Evolutionary conservation across 352 stramenopile genomes (phyloP), one percentile per base, ranked within the genome.

Genomic region (Globisporangium echinulatum): DNA sequence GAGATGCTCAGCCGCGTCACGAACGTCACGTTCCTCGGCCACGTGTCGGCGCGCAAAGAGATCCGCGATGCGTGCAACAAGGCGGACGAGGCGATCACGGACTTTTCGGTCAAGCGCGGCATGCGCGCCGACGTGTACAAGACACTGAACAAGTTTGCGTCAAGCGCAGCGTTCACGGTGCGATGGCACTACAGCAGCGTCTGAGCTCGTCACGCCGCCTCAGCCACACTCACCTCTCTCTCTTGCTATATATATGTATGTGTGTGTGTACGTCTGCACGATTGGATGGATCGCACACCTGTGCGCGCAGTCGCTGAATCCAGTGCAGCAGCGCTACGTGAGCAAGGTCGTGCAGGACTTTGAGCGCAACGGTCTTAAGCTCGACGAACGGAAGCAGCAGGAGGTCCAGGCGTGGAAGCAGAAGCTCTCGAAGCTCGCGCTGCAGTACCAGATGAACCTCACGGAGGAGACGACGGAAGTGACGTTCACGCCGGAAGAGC

Each of bases 111-210:
- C n/a, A 66, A 84, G 69, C 72, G 86, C 33, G 77, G 83, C 49
- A 96, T 94, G 86, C 74, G 80, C 33, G 81, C 70, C 14, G 85
- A 93, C 63, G 86, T 96, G 56, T 96, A 96, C 71, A 86, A 87
- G 67, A 63, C 77, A 37, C 64, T 95, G 36, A 67, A 78, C 46
- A 65, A 72, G 39, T 72, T 94, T 43, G 75, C 77, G 17, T 72
- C 72, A 60, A 79, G 74, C 59, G 46, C 64, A 19, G 63, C 56
- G 48, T 83, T 77, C 42, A 64, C 78, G 73, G 77, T 84, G 64
- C 38, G 52, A 33, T 33, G 25, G 25, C 25, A 33, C 25, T 33
- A 33, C 25, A 33, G 25, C 25, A 33, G 25, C 25, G 2, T 33
- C 25, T 33, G 25, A 33, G 25, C 25, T 33, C 25, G 25, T 33